Percentiles rank a stretch among this genome's conserved stretches.
These are phyloP conservation scores for Apiospora pterosperma DNA, from an alignment of 2,329 filamentous ascomycete species.

Conservation along the genomic window DNA sequence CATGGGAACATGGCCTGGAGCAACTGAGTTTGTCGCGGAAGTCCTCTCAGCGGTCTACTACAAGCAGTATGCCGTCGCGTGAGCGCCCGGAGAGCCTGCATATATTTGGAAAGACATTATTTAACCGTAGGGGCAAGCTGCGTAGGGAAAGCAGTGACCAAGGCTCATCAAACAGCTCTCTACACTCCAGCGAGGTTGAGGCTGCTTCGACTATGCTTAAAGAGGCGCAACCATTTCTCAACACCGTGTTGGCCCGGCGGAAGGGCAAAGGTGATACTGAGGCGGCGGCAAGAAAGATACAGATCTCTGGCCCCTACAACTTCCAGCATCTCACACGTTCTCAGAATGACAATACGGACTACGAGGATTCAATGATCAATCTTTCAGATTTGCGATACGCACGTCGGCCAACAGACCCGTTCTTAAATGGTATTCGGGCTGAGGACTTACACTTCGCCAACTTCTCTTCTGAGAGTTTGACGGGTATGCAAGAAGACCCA, in stretches of 20 bases:
- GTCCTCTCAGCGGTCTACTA: conserved; percentile 53
- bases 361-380: conserved; percentile 40
- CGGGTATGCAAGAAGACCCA: conserved; percentile 17
- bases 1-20: conserved; percentile 50
- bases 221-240: conserved; percentile 43
- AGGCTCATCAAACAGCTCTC: conserved; percentile 44
- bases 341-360: conserved; percentile 43
- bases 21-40: conserved; percentile 48
- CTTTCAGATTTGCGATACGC: conserved; percentile 38
- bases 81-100: conserved; percentile 59
- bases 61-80: conserved; percentile 47
- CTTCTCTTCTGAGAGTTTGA: conserved; percentile 43
- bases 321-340: conserved; percentile 64
- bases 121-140: conserved; percentile 49
- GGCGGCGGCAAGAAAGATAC: conserved; percentile 37
- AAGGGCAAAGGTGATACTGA: conserved; percentile 33
- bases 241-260: conserved; percentile 49
- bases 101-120: conserved; percentile 57
- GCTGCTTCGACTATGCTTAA: conserved; percentile 27
- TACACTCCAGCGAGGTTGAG: conserved; percentile 41
- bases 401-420: conserved; percentile 30
- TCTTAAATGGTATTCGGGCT: conserved; percentile 32
- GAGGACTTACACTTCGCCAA: conserved; percentile 44
- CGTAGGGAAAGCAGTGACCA: conserved; percentile 50
- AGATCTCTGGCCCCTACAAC: conserved; percentile 63